These are phyloP conservation scores for Ceratocystis papillata DNA, from an alignment of 2,329 filamentous ascomycete genomes.

Conservation along the genomic window DNA sequence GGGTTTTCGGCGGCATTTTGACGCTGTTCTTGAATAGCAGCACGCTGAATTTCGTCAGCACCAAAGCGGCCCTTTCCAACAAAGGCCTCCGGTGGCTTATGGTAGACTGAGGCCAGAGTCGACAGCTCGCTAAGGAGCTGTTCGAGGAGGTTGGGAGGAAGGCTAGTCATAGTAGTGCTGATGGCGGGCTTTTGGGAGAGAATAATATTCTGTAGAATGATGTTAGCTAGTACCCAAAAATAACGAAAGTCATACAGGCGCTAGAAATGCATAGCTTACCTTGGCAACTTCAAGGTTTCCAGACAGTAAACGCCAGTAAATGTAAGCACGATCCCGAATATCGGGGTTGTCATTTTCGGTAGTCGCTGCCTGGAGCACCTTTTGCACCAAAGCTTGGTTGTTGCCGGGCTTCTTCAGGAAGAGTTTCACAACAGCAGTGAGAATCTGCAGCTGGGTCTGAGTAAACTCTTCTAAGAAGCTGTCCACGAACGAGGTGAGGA, in stretches of 20 bases:
- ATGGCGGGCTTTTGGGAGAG: slow-evolving; percentile 92
- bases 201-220: slow-evolving; percentile 55
- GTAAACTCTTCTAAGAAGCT: slow-evolving; percentile 94
- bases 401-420: slow-evolving; percentile 95
- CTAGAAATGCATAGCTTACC: slow-evolving; percentile 36
- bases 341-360: slow-evolving; percentile 96
- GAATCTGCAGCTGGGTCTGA: slow-evolving; percentile 95
- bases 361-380: slow-evolving; percentile 84
- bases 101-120: slow-evolving; percentile 91
- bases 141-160: slow-evolving; percentile 74
- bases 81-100: slow-evolving; percentile 97
- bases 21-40: slow-evolving; percentile 90
- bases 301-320: slow-evolving; percentile 94
- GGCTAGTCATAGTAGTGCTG: slow-evolving; percentile 80
- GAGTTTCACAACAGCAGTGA: slow-evolving; percentile 93
- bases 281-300: slow-evolving; percentile 86
- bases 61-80: slow-evolving; percentile 90
- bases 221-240: slow-evolving; percentile 6
- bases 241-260: not conserved
- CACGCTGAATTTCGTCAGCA: slow-evolving; percentile 85
- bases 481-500: slow-evolving; percentile 81
- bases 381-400: slow-evolving; percentile 83
- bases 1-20: slow-evolving; percentile 90
- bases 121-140: slow-evolving; percentile 86
- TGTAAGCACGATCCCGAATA: slow-evolving; percentile 90